Percentiles rank a stretch among this genome's conserved stretches.
Evolutionary conservation across 176 grass and related monocot species (phyloP).

Genomic region (Themeda triandra): DNA sequence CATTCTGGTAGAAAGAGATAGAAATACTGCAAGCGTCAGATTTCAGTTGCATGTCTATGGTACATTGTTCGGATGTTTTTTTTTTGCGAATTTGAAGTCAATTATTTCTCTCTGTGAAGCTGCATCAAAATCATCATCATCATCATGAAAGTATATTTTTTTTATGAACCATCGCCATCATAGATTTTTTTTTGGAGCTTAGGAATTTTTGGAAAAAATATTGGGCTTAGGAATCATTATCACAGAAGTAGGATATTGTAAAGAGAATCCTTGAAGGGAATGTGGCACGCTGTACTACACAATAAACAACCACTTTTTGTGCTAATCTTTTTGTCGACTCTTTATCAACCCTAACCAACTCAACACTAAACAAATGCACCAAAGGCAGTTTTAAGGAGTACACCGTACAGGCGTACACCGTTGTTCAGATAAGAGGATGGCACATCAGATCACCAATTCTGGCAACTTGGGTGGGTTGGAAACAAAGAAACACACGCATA

Average conservation of each 20-base stretch:
- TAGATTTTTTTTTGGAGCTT: no score
- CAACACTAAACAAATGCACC: slow-evolving; percentile 12
- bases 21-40: no score
- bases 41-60: no score
- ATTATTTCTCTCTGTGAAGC: no score
- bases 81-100: not conserved
- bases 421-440: not conserved
- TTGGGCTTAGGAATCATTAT: not conserved
- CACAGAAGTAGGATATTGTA: not conserved
- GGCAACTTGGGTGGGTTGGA: slow-evolving; percentile 1
- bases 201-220: no score
- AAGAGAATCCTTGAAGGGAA: slow-evolving; percentile 18
- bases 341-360: slow-evolving; percentile 16
- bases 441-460: not conserved
- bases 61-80: no score
- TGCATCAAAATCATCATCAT: not conserved
- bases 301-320: not conserved
- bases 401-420: not conserved
- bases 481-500: not conserved
- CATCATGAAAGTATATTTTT: not conserved
- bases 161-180: not conserved
- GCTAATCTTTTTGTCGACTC: slow-evolving; percentile 32
- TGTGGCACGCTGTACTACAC: slow-evolving; percentile 11
- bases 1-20: no score
- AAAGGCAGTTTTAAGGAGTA: not conserved